A percentile compares a stretch with the other conserved stretches of the same genome.
These are phyloP conservation scores for Anisogramma anomala DNA, from an alignment of 2,329 filamentous ascomycete species.

Conservation along the genomic window DNA sequence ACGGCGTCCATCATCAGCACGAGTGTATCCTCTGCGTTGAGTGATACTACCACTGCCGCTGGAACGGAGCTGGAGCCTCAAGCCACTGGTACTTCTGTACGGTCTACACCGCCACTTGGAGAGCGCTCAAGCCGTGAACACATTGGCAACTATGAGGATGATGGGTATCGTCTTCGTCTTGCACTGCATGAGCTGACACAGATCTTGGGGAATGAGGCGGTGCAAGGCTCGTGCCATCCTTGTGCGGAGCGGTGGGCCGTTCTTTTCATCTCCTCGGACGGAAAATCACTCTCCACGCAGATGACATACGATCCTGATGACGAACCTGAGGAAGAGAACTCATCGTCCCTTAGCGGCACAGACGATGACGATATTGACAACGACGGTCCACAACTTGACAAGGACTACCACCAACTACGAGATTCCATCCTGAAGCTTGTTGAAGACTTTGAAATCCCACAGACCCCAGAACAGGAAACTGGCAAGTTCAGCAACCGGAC, in stretches of 20 bases:
- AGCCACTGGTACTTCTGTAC: slow-evolving; percentile 35
- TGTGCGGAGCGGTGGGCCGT: slow-evolving; percentile 77
- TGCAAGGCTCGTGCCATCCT: slow-evolving; percentile 61
- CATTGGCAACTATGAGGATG: slow-evolving; percentile 46
- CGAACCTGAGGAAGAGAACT: slow-evolving; percentile 49
- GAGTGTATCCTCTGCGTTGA: slow-evolving; percentile 60
- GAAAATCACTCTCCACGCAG: slow-evolving; percentile 54
- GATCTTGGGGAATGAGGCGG: slow-evolving; percentile 49
- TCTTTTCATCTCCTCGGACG: slow-evolving; percentile 64
- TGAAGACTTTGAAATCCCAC: slow-evolving; percentile 70
- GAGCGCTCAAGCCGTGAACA: slow-evolving; percentile 33
- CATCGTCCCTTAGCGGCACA: slow-evolving; percentile 44
- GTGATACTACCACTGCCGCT: slow-evolving; percentile 55
- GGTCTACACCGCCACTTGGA: slow-evolving; percentile 42
- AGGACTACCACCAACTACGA: slow-evolving; percentile 70
- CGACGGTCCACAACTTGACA: slow-evolving; percentile 53
- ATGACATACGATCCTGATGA: slow-evolving; percentile 63
- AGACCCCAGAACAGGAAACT: slow-evolving; percentile 48
- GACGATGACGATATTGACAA: slow-evolving; percentile 50
- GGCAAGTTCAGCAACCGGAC: slow-evolving; percentile 60
- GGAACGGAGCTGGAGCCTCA: slow-evolving; percentile 51
- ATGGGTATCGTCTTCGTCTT: slow-evolving; percentile 52
- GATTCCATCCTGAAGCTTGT: slow-evolving; percentile 72
- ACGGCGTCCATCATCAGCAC: slow-evolving; percentile 61
- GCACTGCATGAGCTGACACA: slow-evolving; percentile 62